Evolutionary conservation across 169 alveolate genomes (phyloP).

Genomic region (Eimeria acervulina): DNA sequence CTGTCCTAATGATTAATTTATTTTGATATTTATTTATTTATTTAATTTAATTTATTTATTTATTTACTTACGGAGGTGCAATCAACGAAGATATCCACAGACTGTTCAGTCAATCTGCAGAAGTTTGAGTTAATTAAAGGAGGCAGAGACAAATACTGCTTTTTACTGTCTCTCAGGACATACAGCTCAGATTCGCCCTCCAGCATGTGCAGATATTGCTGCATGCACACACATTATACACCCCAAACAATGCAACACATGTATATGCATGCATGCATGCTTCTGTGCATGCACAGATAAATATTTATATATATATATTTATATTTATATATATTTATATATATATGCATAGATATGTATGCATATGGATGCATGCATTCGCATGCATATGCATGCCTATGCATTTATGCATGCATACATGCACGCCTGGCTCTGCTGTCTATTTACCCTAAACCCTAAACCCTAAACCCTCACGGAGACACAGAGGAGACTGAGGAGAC

Average conservation of each 20-base stretch:
- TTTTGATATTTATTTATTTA: no score
- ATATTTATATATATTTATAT: no score
- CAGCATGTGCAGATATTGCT: conserved; percentile 93
- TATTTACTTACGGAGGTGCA: conserved; percentile 91
- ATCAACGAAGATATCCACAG: conserved; percentile 98
- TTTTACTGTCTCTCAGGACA: conserved; percentile 92
- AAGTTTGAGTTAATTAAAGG: conserved; percentile 98
- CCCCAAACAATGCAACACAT: no score
- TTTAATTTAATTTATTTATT: not conserved
- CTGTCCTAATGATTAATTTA: no score
- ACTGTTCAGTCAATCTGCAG: conserved; percentile 96
- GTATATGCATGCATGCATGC: no score
- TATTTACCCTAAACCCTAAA: no score
- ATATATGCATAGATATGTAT: no score
- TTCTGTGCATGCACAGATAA: no score
- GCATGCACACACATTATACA: conserved; percentile 82
- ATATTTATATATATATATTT: no score
- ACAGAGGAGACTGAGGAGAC: not conserved
- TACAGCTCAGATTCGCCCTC: conserved; percentile 83
- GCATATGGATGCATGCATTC: no score
- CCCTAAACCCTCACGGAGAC: not conserved
- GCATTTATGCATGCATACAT: no score
- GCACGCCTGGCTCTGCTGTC: not conserved
- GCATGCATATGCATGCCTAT: no score
- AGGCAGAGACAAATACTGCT: conserved; percentile 97